Base-by-base conservation (phyloP, 441 rosid genomes). In the Metrosideros polymorpha region DNA sequence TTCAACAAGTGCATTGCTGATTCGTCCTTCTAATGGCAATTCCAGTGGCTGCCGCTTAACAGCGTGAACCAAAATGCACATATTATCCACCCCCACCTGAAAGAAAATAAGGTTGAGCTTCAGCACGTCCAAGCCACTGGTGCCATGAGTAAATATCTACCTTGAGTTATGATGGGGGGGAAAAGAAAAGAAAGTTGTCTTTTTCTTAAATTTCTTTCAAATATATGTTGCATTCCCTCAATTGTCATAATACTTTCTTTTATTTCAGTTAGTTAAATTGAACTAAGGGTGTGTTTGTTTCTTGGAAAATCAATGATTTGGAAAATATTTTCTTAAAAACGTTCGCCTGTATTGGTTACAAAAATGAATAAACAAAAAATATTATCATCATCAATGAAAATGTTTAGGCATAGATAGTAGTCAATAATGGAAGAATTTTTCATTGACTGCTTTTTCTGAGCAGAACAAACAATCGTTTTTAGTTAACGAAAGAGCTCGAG, bases 81-180 rank as follows among this genome's bases (percentile, higher is more conserved):
- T 98, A 89, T 98, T 98, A 91, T 98, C 99, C 90, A 98, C 99
- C 85, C 99, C 99, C 85, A 98, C 99, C 99, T 97, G 91, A 88
- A 82, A 88, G 71, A 59, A 42, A 79, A 50, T 47, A 87, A 84
- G 82, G 49, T 82, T 85, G 32, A 86, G 84, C 88, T 86, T 56
- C 87, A 75, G 57, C 61, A 83, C 14, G 53, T 84, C 84, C 84
- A 61, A 54, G 87, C 29, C 47, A 47, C 54, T 66, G 32, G 57
- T 43, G 59, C 45, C 15, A 22, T 35, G 15, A 71, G 47, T 71
- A 6, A 56, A 22, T 22, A 71, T 35, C 47, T 22, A 10, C 25
- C n/a, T 10, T 71, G 79, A 71, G 47, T 71, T 71, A 22, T 71
- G 22, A 35, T 71, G 27, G 22, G 79, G 79, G 43, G 79, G 47